Evolutionary conservation across 2,329 filamentous ascomycete genomes (phyloP).

Genomic region (Neonectria neomacrospora): DNA sequence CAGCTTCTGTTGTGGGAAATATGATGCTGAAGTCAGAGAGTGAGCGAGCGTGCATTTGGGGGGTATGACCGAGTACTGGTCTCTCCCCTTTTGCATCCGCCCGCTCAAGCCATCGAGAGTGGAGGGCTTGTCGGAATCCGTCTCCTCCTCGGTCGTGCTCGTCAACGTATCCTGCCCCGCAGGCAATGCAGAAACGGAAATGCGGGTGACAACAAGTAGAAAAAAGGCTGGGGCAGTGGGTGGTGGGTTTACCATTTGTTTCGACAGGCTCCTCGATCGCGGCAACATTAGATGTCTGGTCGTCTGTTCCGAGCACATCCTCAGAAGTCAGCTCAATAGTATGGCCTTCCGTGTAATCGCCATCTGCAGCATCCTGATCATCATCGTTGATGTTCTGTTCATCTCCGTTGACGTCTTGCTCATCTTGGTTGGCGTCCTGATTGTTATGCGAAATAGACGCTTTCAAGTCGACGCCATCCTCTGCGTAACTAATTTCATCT

Average conservation of each 20-base stretch:
- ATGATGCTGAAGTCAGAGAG: constrained; percentile 32
- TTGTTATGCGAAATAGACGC: constrained; percentile 11
- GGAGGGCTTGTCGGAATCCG: constrained; percentile 27
- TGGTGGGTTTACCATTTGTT: constrained; percentile 42
- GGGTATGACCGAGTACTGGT: not conserved
- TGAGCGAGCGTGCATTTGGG: constrained; percentile 23
- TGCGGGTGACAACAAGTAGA: constrained; percentile 32
- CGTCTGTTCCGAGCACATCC: constrained; percentile 25
- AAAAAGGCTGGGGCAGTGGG: constrained; percentile 16
- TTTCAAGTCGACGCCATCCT: constrained; percentile 32
- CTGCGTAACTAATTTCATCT: constrained; percentile 22
- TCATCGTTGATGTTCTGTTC: constrained; percentile 11
- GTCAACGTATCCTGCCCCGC: constrained; percentile 29
- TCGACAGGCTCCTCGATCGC: constrained; percentile 26
- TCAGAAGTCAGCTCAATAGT: constrained; percentile 22
- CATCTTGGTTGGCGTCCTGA: constrained; percentile 16
- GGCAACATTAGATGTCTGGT: constrained; percentile 19
- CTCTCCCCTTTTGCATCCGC: not conserved
- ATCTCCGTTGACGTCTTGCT: constrained; percentile 16
- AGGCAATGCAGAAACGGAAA: constrained; percentile 36
- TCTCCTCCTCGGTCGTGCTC: constrained; percentile 34
- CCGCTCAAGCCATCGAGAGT: constrained; percentile 6
- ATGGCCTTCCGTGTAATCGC: constrained; percentile 28
- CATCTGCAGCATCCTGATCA: constrained; percentile 17
- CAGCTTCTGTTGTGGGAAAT: constrained; percentile 41